These are phyloP conservation scores for Vitis rupestris DNA, from an alignment of 164 flowering plant species.

Conservation along the genomic window DNA sequence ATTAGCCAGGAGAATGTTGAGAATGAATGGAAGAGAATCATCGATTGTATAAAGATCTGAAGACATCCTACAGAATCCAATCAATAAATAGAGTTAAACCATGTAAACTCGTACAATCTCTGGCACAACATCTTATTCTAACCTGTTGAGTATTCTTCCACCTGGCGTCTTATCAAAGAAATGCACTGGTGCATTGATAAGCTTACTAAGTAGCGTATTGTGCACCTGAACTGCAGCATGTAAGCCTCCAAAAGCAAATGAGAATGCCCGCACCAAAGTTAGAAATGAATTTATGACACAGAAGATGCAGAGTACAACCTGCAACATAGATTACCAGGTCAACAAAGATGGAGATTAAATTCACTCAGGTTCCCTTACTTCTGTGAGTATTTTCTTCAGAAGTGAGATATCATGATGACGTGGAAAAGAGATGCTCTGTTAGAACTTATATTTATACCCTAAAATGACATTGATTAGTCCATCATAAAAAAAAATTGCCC, in stretches of 20 bases:
- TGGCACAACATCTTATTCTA: background rate
- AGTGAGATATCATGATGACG: background rate
- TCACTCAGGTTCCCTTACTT: background rate
- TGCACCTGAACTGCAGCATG: conserved; percentile 85
- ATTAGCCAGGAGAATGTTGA: conserved; percentile 92
- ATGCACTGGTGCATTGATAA: conserved; percentile 63
- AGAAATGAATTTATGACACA: conserved; percentile 64
- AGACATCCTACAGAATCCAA: conserved; percentile 61
- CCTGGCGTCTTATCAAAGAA: conserved; percentile 93
- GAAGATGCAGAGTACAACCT: conserved; percentile 72
- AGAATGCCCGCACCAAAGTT: conserved; percentile 84
- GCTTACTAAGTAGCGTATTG: conserved; percentile 52
- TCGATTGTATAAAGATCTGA: conserved; percentile 95
- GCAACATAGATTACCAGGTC: conserved; percentile 21
- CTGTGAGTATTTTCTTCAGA: background rate
- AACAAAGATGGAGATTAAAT: background rate
- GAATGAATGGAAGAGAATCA: conserved; percentile 96
- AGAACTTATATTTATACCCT: no score
- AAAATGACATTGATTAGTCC: no score
- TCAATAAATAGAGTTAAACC: conserved; percentile 1
- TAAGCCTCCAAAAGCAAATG: conserved; percentile 94
- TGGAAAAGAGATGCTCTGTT: background rate
- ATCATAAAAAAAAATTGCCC: no score
- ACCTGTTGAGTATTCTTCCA: conserved; percentile 97
- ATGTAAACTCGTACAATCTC: background rate